Conservation (phyloP, 805 yeast species). For the Vanderwaltozyma verrucispora region DNA sequence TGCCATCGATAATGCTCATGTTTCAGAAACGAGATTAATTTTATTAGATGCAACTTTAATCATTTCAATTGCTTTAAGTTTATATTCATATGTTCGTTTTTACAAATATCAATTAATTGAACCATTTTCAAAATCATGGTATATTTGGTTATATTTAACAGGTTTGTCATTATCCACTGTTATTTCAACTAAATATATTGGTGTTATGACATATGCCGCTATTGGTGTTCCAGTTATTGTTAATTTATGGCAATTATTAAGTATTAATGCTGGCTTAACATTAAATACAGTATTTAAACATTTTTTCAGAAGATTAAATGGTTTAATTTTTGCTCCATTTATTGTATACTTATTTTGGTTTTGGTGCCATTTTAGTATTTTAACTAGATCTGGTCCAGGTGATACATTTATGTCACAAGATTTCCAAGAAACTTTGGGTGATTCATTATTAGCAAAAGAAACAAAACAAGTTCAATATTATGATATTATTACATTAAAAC, state of each 20-base stretch:
- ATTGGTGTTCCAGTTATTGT: conserved; percentile 78
- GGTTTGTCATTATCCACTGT: conserved; percentile 86
- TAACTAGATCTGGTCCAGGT: conserved; percentile 89
- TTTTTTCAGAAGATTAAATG: conserved; percentile 59
- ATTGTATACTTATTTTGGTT: conserved; percentile 80
- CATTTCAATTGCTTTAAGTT: conserved; percentile 69
- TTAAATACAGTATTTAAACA: conserved; percentile 52
- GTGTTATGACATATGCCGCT: conserved; percentile 80
- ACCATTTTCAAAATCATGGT: conserved; percentile 71
- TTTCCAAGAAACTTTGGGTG: conserved; percentile 87
- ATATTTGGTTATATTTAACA: conserved; percentile 75
- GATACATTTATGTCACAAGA: conserved; percentile 90
- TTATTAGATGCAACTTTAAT: conserved; percentile 84
- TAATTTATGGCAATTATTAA: conserved; percentile 85
- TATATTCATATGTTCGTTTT: conserved; percentile 71
- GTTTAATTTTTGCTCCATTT: conserved; percentile 73
- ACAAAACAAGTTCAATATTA: conserved; percentile 64
- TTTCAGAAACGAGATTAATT: conserved; percentile 82
- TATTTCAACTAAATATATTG: conserved; percentile 92
- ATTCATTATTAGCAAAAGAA: conserved; percentile 62
- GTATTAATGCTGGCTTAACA: conserved; percentile 55
- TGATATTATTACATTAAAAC: conserved; percentile 69
- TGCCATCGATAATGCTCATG: conserved; percentile 82
- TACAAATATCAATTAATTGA: conserved; percentile 49
- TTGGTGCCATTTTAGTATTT: conserved; percentile 76